Base-by-base conservation (phyloP, 371 early-diverging fungal genomes). In the Mortierella polycephala region DNA sequence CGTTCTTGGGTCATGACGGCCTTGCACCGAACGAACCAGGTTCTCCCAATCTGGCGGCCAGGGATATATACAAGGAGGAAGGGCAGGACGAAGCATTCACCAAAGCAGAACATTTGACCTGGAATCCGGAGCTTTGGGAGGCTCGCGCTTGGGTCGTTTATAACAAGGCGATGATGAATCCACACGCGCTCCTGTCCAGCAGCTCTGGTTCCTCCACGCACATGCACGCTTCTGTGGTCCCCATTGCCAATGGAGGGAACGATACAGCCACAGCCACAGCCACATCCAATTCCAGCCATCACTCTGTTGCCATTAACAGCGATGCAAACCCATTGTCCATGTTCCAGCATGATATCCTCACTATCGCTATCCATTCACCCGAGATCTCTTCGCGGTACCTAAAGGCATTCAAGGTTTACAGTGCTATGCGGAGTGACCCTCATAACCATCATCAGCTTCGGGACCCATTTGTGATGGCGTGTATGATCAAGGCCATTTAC, bases 61-160 rank as follows among this genome's bases (percentile, higher is more conserved):
- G 60, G 46, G 67, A 72, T 52, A 54, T 69, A 12, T 57, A 39
- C 1, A 65, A 65, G 58, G 50, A 51, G 5, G 68, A 67, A 1
- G 58, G 39, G 16, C 8, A 52, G 45, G 42, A 54, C 8, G 39
- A 50, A 10, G 44, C 40, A 7, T 18, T 7, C 5, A 49, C 39
- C 9, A 12, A 39, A 7, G 14, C 55, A 45, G 40, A 6, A 18
- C 42, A 42, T 7, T 21, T 39, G 5, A 50, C 18, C 6, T 57
- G 54, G n/a, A 66, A 72, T 5, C 60, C 69, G 1, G 79, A 68
- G 59, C 45, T 79, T 6, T 79, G 79, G 79, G 79, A 79, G 23
- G 79, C 69, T 10, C 79, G 79, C 30, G 79, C 73, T 10, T 79
- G 79, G 79, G 79, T 58, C n/a, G 57, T 79, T 16, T 79, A 79